Conservation (phyloP, 2,329 filamentous ascomycete genomes). For the Cladosporium austrohemisphaericum region DNA sequence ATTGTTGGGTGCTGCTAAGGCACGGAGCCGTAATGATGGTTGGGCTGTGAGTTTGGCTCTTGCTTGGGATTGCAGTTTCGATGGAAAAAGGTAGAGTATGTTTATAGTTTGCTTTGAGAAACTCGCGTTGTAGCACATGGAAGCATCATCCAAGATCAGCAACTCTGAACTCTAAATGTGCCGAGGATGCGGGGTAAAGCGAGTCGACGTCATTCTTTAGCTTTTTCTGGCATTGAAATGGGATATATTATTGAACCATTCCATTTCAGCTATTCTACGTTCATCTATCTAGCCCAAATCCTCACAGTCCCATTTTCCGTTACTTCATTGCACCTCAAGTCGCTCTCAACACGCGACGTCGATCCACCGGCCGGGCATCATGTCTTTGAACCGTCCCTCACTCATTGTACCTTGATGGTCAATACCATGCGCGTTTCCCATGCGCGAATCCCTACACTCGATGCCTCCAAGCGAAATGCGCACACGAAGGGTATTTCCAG, state of each 20-base stretch:
- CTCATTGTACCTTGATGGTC: conserved; percentile 8
- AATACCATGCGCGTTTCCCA: conserved; percentile 1
- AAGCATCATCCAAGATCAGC: conserved; percentile 10
- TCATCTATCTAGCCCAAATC: conserved; percentile 1
- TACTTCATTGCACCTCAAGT: conserved; percentile 2
- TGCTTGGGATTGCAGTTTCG: neutral
- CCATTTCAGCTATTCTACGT: neutral
- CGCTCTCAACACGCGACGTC: neutral
- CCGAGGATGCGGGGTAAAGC: conserved; percentile 5
- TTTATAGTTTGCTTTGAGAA: no score
- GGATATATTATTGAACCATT: neutral
- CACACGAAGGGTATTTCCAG: conserved; percentile 11
- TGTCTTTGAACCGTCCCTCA: neutral
- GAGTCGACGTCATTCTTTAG: neutral
- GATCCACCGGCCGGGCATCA: neutral
- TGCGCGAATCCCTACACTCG: neutral
- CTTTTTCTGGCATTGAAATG: neutral
- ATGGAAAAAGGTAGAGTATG: neutral
- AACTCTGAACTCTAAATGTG: neutral
- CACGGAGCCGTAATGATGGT: neutral
- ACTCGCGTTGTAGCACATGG: no score
- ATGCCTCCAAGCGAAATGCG: conserved; percentile 1
- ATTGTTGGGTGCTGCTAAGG: no score
- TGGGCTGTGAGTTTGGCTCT: neutral
- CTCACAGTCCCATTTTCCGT: neutral